These are phyloP conservation scores for Venturia asperata DNA, from an alignment of 2,329 filamentous ascomycete genomes.

Conservation along the genomic window DNA sequence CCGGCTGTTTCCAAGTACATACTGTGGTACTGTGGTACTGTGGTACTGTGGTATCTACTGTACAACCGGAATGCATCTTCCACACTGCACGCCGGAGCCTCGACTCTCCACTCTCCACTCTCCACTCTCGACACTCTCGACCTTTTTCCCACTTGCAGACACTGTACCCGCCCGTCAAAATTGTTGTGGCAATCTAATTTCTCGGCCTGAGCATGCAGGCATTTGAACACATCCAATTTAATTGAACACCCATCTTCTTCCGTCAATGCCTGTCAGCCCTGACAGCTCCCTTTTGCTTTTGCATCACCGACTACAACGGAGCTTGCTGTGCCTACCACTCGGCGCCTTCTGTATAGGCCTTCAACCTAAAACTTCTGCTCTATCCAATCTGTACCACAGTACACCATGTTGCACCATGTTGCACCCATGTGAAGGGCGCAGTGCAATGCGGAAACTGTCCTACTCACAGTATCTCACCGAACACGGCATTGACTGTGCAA, in stretches of 20 bases:
- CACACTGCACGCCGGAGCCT: too few species aligned
- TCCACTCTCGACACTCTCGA: too few species aligned
- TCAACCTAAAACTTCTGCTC: too few species aligned
- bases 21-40: too few species aligned
- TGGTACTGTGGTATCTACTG: too few species aligned
- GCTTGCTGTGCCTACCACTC: background rate
- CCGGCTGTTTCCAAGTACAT: too few species aligned
- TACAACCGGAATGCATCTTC: too few species aligned
- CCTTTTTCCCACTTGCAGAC: too few species aligned
- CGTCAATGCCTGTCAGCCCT: constrained; percentile 3
- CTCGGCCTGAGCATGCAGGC: background rate
- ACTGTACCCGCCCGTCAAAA: background rate
- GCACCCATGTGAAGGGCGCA: background rate
- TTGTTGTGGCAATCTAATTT: background rate
- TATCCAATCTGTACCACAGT: too few species aligned
- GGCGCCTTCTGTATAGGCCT: background rate
- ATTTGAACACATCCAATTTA: background rate
- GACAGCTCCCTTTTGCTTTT: background rate
- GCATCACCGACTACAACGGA: background rate
- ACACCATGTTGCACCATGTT: background rate
- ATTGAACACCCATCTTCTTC: background rate
- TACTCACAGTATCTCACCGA: too few species aligned
- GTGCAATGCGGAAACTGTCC: background rate
- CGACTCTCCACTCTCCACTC: too few species aligned
- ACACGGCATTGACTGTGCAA: background rate